A percentile compares a stretch with the other conserved stretches of the same genome.
phyloP scores from a whole-genome alignment of 2,329 filamentous ascomycete species.

The Xylogone sp. region DNA sequence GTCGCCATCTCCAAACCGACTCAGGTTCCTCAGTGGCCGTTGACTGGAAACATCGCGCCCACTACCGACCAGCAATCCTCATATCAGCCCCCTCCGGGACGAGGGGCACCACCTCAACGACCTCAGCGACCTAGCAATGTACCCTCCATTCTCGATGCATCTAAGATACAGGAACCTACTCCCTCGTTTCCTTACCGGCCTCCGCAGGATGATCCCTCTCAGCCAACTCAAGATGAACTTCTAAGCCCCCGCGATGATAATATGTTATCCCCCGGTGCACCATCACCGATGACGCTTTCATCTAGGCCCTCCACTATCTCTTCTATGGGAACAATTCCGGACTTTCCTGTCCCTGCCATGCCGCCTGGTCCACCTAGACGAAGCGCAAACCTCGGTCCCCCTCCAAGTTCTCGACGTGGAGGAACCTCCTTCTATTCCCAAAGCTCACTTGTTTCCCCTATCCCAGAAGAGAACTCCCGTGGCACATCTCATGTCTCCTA shows the following conservation, averaged over 20 bases:
- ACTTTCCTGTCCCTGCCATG: constrained; percentile 32
- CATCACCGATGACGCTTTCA: constrained; percentile 43
- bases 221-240: constrained; percentile 4
- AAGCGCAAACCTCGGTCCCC: constrained; percentile 54
- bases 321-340: constrained; percentile 54
- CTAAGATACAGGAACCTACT: constrained; percentile 51
- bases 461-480: constrained; percentile 65
- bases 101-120: constrained; percentile 50
- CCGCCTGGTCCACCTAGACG: constrained; percentile 29
- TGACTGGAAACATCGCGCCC: constrained; percentile 28
- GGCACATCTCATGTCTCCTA: constrained; percentile 58
- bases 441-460: constrained; percentile 67
- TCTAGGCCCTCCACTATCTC: constrained; percentile 51
- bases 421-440: constrained; percentile 64
- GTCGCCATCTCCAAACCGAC: constrained; percentile 45
- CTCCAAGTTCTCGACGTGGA: constrained; percentile 56
- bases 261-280: constrained; percentile 30
- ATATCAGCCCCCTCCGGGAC: constrained; percentile 48
- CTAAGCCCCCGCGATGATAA: constrained; percentile 13
- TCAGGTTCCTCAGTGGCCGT: constrained; percentile 52
- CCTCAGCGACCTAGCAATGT: constrained; percentile 58
- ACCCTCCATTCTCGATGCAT: constrained; percentile 54
- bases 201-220: constrained; percentile 31
- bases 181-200: constrained; percentile 48
- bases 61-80: constrained; percentile 22